Percentiles rank a stretch among this genome's conserved stretches.
These are phyloP conservation scores for Boletus speciosus DNA, from an alignment of 768 basidiomycete genomes.

Conservation along the genomic window DNA sequence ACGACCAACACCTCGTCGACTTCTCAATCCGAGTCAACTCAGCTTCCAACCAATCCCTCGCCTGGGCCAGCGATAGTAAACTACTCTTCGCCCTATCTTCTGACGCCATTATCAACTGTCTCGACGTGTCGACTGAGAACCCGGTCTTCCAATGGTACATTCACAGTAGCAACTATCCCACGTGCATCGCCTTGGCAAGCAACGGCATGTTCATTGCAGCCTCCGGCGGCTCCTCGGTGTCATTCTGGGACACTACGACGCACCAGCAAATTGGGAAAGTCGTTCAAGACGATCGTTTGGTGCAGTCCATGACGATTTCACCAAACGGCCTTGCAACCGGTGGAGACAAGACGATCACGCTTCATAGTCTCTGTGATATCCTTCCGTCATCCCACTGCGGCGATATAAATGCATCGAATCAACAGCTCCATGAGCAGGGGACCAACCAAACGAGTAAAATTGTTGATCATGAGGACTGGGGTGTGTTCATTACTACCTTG, in stretches of 20 bases:
- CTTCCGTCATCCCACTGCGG: neutral
- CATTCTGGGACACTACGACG: conserved; percentile 10
- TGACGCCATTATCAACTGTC: neutral
- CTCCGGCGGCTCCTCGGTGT: conserved; percentile 4
- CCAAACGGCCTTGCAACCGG: neutral
- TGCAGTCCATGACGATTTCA: neutral
- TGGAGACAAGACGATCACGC: neutral
- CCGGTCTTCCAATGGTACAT: neutral
- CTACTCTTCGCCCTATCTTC: conserved; percentile 7
- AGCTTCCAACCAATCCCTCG: conserved; percentile 4
- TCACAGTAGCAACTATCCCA: neutral
- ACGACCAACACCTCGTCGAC: neutral
- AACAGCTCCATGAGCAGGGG: neutral
- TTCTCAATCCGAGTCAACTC: neutral
- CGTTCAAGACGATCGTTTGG: neutral
- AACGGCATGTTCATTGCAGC: conserved; percentile 5
- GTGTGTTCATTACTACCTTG: neutral
- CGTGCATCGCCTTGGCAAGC: conserved; percentile 1
- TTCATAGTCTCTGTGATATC: neutral
- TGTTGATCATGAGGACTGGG: neutral
- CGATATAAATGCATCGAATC: neutral
- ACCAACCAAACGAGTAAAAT: neutral
- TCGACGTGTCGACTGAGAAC: neutral
- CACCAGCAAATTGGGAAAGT: neutral
- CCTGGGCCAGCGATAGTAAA: conserved; percentile 7